Evolutionary conservation across 306 rosid species (phyloP).

Genomic region (Vigna trinervia): DNA sequence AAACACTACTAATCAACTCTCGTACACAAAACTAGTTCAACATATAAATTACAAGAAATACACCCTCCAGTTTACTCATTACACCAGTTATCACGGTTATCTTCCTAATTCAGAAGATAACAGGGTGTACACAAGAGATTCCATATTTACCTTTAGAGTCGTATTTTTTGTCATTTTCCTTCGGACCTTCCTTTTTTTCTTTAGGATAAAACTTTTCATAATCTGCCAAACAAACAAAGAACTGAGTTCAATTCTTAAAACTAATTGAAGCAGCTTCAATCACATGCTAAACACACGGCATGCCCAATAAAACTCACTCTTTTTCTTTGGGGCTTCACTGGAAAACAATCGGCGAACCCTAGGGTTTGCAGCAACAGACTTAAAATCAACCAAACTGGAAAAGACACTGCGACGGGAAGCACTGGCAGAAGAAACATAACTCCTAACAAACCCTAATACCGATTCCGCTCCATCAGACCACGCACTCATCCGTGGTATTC

Average conservation of each 20-base stretch:
- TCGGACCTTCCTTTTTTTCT: slow-evolving; percentile 83
- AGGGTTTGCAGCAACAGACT: slow-evolving; percentile 64
- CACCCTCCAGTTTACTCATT: not conserved
- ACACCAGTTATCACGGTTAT: not conserved
- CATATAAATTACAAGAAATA: not conserved
- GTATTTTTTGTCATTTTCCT: slow-evolving; percentile 70
- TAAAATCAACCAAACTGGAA: slow-evolving; percentile 59
- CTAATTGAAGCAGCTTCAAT: slow-evolving; percentile 26
- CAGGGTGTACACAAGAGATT: not conserved
- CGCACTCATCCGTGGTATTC: slow-evolving; percentile 50
- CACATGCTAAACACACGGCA: not conserved
- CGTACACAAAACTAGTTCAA: not conserved
- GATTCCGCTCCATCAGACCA: slow-evolving; percentile 54
- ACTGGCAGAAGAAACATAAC: slow-evolving; percentile 58
- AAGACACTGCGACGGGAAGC: slow-evolving; percentile 39
- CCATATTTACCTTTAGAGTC: slow-evolving; percentile 75
- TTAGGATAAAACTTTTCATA: slow-evolving; percentile 90
- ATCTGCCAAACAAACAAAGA: slow-evolving; percentile 52
- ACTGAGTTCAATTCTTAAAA: not conserved
- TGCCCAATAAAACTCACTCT: slow-evolving; percentile 65
- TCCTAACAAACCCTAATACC: slow-evolving; percentile 68
- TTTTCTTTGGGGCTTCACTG: slow-evolving; percentile 85
- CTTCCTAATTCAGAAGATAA: not conserved
- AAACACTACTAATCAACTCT: not conserved
- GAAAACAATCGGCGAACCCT: slow-evolving; percentile 67